Evolutionary conservation across 2,329 filamentous ascomycete species (phyloP).

Genomic region (Mariannaea elegans): DNA sequence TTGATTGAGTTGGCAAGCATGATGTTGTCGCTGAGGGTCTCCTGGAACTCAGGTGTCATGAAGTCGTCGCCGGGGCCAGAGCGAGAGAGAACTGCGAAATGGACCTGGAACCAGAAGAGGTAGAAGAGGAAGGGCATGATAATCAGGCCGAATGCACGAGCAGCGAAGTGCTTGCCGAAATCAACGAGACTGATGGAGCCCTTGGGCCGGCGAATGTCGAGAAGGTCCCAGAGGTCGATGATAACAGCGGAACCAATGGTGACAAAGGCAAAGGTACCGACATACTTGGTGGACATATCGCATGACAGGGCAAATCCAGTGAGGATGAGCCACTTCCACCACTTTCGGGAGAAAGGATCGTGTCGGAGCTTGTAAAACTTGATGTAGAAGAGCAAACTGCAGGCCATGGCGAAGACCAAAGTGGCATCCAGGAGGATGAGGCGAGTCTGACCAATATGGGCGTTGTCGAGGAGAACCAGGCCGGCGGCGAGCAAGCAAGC

Average conservation of each 20-base stretch:
- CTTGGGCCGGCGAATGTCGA: constrained; percentile 85
- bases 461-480: constrained; percentile 94
- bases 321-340: constrained; percentile 99
- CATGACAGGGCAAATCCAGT: constrained; percentile 95
- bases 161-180: constrained; percentile 90
- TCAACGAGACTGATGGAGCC: constrained; percentile 81
- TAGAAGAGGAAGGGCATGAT: constrained; percentile 96
- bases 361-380: constrained; percentile 98
- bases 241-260: constrained; percentile 93
- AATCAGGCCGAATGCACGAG: constrained; percentile 86
- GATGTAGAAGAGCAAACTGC: constrained; percentile 92
- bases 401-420: constrained; percentile 93
- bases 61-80: constrained; percentile 98
- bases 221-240: constrained; percentile 94
- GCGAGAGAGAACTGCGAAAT: constrained; percentile 87
- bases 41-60: constrained; percentile 98
- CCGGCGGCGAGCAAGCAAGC: constrained; percentile 88
- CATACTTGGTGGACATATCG: constrained; percentile 98
- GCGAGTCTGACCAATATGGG: constrained; percentile 94
- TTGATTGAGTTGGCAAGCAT: constrained; percentile 88
- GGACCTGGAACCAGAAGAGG: constrained; percentile 99
- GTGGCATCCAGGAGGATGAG: constrained; percentile 95
- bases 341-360: constrained; percentile 88
- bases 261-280: constrained; percentile 95
- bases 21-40: constrained; percentile 92